Conservation (phyloP, 192 early-diverging fungal species). For the Hyaloraphidium curvatum region DNA sequence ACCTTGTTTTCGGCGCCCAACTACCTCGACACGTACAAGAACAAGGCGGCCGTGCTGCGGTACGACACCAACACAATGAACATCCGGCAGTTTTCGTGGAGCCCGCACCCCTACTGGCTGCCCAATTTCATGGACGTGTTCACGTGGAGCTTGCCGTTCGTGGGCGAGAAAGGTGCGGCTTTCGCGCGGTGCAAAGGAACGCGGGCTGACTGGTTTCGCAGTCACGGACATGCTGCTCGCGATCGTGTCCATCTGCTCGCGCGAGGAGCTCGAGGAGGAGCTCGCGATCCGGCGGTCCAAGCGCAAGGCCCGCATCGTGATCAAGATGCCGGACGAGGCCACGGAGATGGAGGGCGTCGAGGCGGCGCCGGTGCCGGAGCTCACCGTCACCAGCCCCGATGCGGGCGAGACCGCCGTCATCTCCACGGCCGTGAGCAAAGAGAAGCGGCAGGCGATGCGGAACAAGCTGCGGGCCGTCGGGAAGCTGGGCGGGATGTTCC, state of each 20-base stretch:
- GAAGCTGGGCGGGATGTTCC: slow-evolving; percentile 79
- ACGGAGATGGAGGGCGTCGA: background rate
- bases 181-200: too few relatives aligned
- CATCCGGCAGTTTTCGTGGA: slow-evolving; percentile 71
- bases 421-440: slow-evolving; percentile 19
- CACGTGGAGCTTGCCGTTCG: slow-evolving; percentile 92
- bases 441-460: slow-evolving; percentile 40
- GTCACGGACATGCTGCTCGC: slow-evolving; percentile 93
- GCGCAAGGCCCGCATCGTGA: background rate
- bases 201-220: slow-evolving; percentile 7
- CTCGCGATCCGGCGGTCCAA: too few relatives aligned
- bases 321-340: background rate
- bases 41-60: slow-evolving; percentile 70
- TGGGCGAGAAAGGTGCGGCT: slow-evolving; percentile 89
- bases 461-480: slow-evolving; percentile 89
- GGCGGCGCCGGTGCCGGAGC: background rate
- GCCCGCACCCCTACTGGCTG: slow-evolving; percentile 94
- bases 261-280: slow-evolving; percentile 71
- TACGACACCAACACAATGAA: slow-evolving; percentile 99
- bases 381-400: background rate
- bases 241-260: slow-evolving; percentile 86
- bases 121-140: slow-evolving; percentile 99
- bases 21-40: slow-evolving; percentile 13
- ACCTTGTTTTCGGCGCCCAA: slow-evolving; percentile 23
- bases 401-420: background rate